phyloP scores from a whole-genome alignment of 768 basidiomycete genomes.

The Russula dissimulans region DNA sequence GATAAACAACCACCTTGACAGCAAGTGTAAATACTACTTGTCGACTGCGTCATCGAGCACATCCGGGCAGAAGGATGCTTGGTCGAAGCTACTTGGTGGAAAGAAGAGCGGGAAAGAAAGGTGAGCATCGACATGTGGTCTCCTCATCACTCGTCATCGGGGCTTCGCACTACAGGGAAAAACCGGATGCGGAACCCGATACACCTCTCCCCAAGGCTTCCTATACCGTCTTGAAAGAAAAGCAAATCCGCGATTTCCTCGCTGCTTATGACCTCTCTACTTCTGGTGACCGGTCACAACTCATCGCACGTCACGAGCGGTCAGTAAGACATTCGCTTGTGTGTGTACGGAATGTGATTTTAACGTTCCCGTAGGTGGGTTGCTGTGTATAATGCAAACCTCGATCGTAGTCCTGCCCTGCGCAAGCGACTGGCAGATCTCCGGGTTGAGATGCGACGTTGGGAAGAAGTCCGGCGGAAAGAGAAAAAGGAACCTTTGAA shows the following conservation, averaged over 20 bases:
- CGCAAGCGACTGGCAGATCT: conserved; percentile 15
- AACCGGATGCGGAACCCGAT: not conserved
- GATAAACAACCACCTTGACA: conserved; percentile 31
- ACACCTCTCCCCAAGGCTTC: conserved; percentile 22
- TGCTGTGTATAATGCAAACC: conserved; percentile 24
- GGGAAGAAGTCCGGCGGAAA: conserved; percentile 19
- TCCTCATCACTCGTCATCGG: not conserved
- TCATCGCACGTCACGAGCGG: conserved; percentile 22
- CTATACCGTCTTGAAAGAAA: conserved; percentile 22
- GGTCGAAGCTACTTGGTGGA: conserved; percentile 17
- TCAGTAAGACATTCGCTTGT: not conserved
- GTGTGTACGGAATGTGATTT: not conserved
- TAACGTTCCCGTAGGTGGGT: conserved; percentile 19
- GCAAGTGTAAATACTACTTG: conserved; percentile 22
- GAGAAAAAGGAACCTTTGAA: conserved; percentile 9
- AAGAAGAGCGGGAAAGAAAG: conserved; percentile 15
- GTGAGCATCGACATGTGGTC: not conserved
- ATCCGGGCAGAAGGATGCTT: conserved; percentile 14
- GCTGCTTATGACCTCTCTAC: conserved; percentile 18
- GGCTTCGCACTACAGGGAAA: not conserved
- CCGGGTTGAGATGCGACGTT: conserved; percentile 17
- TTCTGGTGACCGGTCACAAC: conserved; percentile 19
- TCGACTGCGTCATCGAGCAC: conserved; percentile 9
- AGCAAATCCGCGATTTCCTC: conserved; percentile 21
- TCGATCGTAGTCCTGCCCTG: conserved; percentile 17